phyloP scores from a whole-genome alignment of 2,329 filamentous ascomycete genomes.

The Penicillium oxalicum region DNA sequence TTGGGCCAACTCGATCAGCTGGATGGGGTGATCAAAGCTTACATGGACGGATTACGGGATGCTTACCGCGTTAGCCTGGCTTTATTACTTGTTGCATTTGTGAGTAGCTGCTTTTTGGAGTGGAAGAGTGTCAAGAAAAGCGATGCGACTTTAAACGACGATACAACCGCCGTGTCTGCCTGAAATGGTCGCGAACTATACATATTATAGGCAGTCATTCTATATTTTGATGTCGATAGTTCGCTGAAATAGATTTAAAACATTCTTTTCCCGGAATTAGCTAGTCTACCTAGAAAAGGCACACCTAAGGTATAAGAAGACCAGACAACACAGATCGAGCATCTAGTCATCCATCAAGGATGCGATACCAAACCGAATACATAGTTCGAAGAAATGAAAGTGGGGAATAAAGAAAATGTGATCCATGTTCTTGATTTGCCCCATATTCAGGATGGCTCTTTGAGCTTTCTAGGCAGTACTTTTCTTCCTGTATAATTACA shows the following conservation, averaged over 20 bases:
- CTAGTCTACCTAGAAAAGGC: too few relatives aligned
- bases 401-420: too few relatives aligned
- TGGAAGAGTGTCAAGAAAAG: conserved; percentile 1
- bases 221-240: too few relatives aligned
- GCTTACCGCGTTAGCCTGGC: background rate
- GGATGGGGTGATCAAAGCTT: background rate
- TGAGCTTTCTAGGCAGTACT: too few relatives aligned
- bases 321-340: too few relatives aligned
- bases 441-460: too few relatives aligned
- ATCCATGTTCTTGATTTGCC: too few relatives aligned
- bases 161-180: background rate
- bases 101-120: background rate
- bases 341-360: too few relatives aligned
- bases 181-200: background rate
- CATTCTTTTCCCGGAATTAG: background rate
- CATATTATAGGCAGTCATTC: background rate
- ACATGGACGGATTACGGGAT: background rate
- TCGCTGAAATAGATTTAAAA: too few relatives aligned
- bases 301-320: too few relatives aligned
- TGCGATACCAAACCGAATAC: too few relatives aligned
- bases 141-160: background rate
- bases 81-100: background rate
- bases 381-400: too few relatives aligned
- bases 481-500: background rate
- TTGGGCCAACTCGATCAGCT: conserved; percentile 2